These are phyloP conservation scores for Petunia hybrid DNA, from an alignment of 305 asterid species.

Conservation along the genomic window DNA sequence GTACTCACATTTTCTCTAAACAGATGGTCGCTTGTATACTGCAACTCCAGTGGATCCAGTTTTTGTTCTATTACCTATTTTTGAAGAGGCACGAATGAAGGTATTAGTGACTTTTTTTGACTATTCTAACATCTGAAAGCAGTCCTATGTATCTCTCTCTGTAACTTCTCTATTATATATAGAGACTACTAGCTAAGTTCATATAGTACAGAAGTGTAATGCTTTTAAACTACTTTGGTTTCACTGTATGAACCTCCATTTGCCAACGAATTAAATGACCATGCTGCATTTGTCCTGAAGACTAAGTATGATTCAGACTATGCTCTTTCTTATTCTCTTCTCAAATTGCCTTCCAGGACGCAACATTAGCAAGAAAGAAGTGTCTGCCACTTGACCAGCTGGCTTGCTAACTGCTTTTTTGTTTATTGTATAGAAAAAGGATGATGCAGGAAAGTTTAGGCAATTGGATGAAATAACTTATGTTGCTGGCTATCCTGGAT, in stretches of 20 bases:
- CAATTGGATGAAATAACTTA: constrained; percentile 85
- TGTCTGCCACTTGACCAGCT: background rate
- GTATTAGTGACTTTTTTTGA: constrained; percentile 40
- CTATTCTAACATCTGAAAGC: background rate
- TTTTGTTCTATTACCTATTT: constrained; percentile 83
- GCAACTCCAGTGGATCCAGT: constrained; percentile 96
- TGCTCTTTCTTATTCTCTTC: background rate
- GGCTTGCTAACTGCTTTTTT: background rate
- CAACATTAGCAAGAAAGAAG: background rate
- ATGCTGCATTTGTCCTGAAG: background rate
- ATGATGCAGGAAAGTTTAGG: constrained; percentile 89
- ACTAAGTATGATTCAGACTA: constrained; percentile 13
- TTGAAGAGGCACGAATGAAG: constrained; percentile 96
- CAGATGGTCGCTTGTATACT: constrained; percentile 88
- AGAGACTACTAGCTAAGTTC: background rate
- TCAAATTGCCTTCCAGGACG: background rate
- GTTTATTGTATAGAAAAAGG: constrained; percentile 66
- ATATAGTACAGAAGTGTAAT: constrained; percentile 9
- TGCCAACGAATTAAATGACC: background rate
- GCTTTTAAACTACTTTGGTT: background rate
- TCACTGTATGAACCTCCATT: background rate
- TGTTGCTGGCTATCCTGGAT: constrained; percentile 75
- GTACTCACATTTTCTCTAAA: constrained; percentile 31
- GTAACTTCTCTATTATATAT: background rate
- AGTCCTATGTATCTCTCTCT: background rate